These are phyloP conservation scores for Botryobasidium botryosum DNA, from an alignment of 768 basidiomycete genomes.

Conservation along the genomic window DNA sequence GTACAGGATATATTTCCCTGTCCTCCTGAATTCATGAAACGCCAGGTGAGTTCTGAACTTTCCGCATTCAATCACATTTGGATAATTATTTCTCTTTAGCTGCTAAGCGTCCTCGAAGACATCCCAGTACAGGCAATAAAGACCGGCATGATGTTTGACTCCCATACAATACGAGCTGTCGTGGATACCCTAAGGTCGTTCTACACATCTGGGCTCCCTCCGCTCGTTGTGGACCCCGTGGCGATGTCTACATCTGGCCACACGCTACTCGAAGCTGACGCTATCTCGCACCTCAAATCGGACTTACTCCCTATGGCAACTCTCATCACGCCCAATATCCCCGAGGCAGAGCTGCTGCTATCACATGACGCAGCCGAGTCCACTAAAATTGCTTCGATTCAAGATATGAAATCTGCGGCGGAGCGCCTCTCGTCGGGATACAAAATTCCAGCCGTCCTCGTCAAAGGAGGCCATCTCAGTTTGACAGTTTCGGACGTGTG, in stretches of 20 bases:
- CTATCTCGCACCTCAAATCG: slow-evolving; percentile 37
- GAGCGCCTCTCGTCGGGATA: slow-evolving; percentile 26
- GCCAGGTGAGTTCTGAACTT: slow-evolving; percentile 41
- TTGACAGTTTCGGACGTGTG: slow-evolving; percentile 7
- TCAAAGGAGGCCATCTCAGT: slow-evolving; percentile 73
- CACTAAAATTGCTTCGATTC: slow-evolving; percentile 28
- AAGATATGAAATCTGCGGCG: slow-evolving; percentile 45
- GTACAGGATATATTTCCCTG: slow-evolving; percentile 57
- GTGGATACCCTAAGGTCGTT: slow-evolving; percentile 31
- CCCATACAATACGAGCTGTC: slow-evolving; percentile 34
- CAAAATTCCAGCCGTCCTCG: slow-evolving; percentile 41
- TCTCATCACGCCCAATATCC: slow-evolving; percentile 71
- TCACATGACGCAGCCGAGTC: slow-evolving; percentile 19
- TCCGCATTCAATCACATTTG: neutral
- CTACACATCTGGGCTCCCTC: slow-evolving; percentile 26
- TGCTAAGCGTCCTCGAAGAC: slow-evolving; percentile 54
- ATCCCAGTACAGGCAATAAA: slow-evolving; percentile 60
- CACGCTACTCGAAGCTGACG: slow-evolving; percentile 48
- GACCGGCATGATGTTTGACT: slow-evolving; percentile 74
- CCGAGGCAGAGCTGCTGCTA: slow-evolving; percentile 59
- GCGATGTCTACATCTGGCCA: slow-evolving; percentile 85
- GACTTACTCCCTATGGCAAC: slow-evolving; percentile 56
- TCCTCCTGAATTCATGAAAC: slow-evolving; percentile 49
- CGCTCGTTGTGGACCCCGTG: slow-evolving; percentile 75
- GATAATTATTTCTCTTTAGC: slow-evolving; percentile 25